These are phyloP conservation scores for Fusarium mexicanum DNA, from an alignment of 2,329 filamentous ascomycete genomes.

Conservation along the genomic window DNA sequence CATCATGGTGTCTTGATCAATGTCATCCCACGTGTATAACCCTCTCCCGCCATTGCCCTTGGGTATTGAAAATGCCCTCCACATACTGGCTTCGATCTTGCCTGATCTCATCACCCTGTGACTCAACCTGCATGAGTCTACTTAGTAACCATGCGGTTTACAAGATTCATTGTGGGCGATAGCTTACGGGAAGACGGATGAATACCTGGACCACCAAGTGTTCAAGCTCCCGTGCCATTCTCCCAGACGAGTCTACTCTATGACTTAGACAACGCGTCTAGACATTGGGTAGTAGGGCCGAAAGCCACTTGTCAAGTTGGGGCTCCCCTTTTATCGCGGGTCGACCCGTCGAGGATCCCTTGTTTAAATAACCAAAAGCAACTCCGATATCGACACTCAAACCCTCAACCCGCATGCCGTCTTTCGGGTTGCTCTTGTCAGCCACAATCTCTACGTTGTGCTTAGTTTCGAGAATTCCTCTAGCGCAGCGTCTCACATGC, in stretches of 20 bases:
- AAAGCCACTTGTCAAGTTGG: conserved; percentile 1
- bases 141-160: neutral
- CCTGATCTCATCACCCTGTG: neutral
- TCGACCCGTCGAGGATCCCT: conserved; percentile 28
- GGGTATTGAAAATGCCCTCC: neutral
- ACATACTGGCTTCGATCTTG: neutral
- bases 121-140: conserved; percentile 1
- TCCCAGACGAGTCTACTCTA: neutral
- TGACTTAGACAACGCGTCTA: neutral
- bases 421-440: neutral
- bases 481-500: neutral
- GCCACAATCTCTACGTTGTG: neutral
- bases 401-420: neutral
- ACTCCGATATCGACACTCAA: neutral
- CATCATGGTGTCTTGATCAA: conserved; percentile 15
- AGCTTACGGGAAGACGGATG: neutral
- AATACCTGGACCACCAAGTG: neutral
- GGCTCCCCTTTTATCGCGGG: conserved; percentile 13
- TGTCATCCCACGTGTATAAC: conserved; percentile 10
- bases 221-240: neutral
- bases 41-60: neutral
- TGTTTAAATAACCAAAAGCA: neutral
- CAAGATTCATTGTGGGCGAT: neutral
- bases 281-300: neutral
- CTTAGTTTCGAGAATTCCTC: neutral